These are phyloP conservation scores for Leptodontidium sp. DNA, from an alignment of 2,329 filamentous ascomycete species.

Conservation along the genomic window DNA sequence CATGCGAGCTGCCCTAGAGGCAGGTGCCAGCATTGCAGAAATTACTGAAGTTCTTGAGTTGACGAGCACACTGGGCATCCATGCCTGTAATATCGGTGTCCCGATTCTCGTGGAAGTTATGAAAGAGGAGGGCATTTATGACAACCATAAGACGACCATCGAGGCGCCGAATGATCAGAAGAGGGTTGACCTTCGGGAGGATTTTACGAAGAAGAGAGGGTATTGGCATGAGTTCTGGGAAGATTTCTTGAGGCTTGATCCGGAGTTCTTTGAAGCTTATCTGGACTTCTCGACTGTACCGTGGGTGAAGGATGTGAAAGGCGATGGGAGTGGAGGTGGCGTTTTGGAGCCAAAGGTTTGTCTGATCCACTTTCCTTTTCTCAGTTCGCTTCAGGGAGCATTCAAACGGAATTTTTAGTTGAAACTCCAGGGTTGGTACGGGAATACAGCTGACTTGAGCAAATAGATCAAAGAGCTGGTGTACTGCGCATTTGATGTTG, in stretches of 20 bases:
- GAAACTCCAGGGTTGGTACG: no score
- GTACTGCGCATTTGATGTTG: constrained; percentile 57
- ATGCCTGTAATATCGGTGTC: constrained; percentile 56
- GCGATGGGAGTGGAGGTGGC: constrained; percentile 15
- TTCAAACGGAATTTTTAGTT: no score
- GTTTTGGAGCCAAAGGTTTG: constrained; percentile 20
- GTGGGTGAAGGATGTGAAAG: constrained; percentile 46
- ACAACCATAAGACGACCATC: constrained; percentile 42
- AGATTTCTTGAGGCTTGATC: constrained; percentile 53
- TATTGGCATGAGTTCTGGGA: constrained; percentile 58
- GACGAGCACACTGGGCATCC: constrained; percentile 55
- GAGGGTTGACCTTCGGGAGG: constrained; percentile 47
- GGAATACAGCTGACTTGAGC: not conserved
- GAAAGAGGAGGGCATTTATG: constrained; percentile 52
- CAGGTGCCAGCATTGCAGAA: constrained; percentile 52
- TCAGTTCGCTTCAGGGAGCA: no score
- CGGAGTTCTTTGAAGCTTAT: constrained; percentile 58
- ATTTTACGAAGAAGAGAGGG: constrained; percentile 55
- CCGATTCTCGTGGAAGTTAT: constrained; percentile 56
- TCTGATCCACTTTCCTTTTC: not conserved
- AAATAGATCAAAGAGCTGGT: constrained; percentile 53
- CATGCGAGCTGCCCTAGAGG: constrained; percentile 49
- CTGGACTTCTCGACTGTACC: constrained; percentile 55
- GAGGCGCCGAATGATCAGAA: constrained; percentile 41
- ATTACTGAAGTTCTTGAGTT: constrained; percentile 57